Evolutionary conservation across 257 asterid species (phyloP), one percentile per base, ranked within the genome.

Genomic region (Solanum arcanum): DNA sequence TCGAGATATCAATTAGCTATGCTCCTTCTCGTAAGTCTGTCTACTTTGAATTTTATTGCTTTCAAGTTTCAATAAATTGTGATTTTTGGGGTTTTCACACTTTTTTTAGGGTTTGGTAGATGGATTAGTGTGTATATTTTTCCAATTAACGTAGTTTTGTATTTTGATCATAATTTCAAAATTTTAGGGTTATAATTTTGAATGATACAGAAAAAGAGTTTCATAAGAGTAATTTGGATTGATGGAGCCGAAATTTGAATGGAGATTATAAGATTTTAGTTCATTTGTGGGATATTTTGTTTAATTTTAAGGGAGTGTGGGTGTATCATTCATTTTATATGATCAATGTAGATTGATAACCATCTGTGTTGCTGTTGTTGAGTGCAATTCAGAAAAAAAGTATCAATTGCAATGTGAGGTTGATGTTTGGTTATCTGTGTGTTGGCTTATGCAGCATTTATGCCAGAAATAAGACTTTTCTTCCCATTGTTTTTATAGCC

Each of bases 11-110:
- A 31, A 88, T 86, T 37, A 75, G 95, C 73, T 91, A 97, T 72
- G 98, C 98, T 86, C 99, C 98, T 87, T 97, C 99, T 69, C 98
- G 99, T 97, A 91, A 77, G 99, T 91, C 66, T 83, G 27, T 90
- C 72, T 78, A 70, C 56, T 75, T 75, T 23, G 52, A 3, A 10
- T 75, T 39, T 31, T 39, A 41, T 64, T 75, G 68, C 8, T 68
- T 68, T 68, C 39, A 68, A 13, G 15, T 66, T 6, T 46, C 8
- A 21, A 39, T 39, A 6, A 2, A 60, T 56, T 33, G 18, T 41
- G 7, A 21, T 8, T 52, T 9, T 23, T 3, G 76, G 33, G 25
- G 31, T 62, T 62, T 83, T 46, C 44, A 31, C 21, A 33, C 35
- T 9, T 31, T 83, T 83, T 39, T 16, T 31, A 20, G 56, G 60